Conservation (phyloP, 2,329 filamentous ascomycete species). For the Neofusicoccum laricinum region DNA sequence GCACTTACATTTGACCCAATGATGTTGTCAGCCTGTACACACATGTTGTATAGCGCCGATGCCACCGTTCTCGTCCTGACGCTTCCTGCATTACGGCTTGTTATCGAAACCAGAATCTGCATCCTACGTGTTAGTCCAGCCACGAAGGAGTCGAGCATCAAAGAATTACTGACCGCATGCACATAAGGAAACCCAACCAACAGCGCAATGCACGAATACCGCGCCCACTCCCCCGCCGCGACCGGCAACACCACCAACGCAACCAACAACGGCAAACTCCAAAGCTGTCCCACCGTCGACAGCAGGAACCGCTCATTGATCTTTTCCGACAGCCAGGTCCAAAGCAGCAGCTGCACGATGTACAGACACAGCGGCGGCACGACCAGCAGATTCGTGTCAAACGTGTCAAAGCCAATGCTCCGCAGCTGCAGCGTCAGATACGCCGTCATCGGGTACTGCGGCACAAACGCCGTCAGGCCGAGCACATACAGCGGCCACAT, state of each 20-base stretch:
- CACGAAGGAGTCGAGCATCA: no score
- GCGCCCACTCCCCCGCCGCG: slow-evolving; percentile 35
- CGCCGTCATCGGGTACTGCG: slow-evolving; percentile 33
- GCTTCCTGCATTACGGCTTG: slow-evolving; percentile 60
- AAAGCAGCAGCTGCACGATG: slow-evolving; percentile 49
- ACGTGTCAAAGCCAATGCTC: slow-evolving; percentile 39
- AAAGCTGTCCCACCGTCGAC: slow-evolving; percentile 40
- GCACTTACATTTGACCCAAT: slow-evolving; percentile 27
- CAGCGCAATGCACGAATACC: slow-evolving; percentile 38
- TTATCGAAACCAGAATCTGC: slow-evolving; percentile 57
- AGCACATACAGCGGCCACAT: slow-evolving; percentile 56
- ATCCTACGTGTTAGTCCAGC: no score
- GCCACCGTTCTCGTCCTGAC: slow-evolving; percentile 62
- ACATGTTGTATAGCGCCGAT: slow-evolving; percentile 60
- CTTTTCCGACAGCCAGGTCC: slow-evolving; percentile 49
- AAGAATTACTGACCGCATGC: slow-evolving; percentile 40
- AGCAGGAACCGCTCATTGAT: slow-evolving; percentile 53
- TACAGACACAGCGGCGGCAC: slow-evolving; percentile 46
- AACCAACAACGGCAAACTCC: slow-evolving; percentile 41
- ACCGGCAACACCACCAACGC: slow-evolving; percentile 35
- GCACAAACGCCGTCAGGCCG: slow-evolving; percentile 39
- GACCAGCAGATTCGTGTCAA: slow-evolving; percentile 42
- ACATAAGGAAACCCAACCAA: slow-evolving; percentile 41
- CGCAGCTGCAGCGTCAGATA: slow-evolving; percentile 42
- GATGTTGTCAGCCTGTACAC: slow-evolving; percentile 40